These are phyloP conservation scores for Obelidium mucronatum DNA, from an alignment of 192 early-diverging fungal species.

Conservation along the genomic window DNA sequence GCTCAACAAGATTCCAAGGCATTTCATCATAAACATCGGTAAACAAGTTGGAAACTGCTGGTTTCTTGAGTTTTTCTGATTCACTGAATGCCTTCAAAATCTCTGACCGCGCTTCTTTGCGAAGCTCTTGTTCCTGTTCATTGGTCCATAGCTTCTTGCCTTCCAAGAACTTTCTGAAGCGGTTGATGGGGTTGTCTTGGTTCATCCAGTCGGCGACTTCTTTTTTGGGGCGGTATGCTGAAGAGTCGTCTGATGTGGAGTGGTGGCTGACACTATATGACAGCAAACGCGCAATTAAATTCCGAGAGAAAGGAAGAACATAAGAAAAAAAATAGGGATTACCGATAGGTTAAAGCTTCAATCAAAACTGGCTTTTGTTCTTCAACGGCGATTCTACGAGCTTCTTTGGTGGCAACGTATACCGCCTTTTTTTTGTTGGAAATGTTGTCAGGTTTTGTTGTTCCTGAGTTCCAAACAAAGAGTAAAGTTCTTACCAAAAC, in stretches of 20 bases:
- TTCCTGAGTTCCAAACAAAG: no score
- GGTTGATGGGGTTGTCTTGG: conserved; percentile 86
- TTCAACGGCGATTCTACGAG: conserved; percentile 81
- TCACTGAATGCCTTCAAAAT: conserved; percentile 83
- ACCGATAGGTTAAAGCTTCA: conserved; percentile 98
- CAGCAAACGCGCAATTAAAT: no score
- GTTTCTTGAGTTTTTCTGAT: conserved; percentile 91
- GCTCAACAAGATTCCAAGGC: conserved; percentile 77
- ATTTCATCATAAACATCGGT: conserved; percentile 93
- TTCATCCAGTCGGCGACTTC: conserved; percentile 91
- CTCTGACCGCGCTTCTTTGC: conserved; percentile 68
- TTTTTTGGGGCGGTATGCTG: conserved; percentile 90
- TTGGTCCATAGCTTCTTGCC: conserved; percentile 85
- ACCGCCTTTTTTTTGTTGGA: no score
- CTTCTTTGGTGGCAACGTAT: conserved; percentile 89
- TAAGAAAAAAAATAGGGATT: background rate
- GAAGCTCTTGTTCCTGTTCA: conserved; percentile 69
- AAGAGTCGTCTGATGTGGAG: conserved; percentile 97
- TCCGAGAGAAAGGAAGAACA: no score
- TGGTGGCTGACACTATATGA: conserved; percentile 84
- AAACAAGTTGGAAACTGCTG: conserved; percentile 82
- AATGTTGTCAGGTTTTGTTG: no score
- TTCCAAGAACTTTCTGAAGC: conserved; percentile 92
- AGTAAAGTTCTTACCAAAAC: no score
- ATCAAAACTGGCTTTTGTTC: conserved; percentile 90